Base-by-base conservation (phyloP, 176 grass and related monocot species). In the Metroxylon sagu region DNA sequence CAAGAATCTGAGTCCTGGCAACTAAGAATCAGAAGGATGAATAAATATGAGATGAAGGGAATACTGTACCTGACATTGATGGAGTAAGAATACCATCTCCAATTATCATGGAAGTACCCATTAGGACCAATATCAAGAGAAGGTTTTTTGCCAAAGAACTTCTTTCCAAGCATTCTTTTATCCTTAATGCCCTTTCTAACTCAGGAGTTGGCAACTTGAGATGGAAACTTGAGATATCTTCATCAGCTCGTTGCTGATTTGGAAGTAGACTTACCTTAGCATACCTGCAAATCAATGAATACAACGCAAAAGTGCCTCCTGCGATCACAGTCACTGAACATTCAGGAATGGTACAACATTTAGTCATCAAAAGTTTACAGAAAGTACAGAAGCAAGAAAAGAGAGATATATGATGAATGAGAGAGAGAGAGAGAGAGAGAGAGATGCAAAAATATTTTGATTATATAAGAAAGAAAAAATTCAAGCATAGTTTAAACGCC, bases 11-110 rank as follows among this genome's bases (percentile, higher is more conserved):
- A 5, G 52, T 68, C 4, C 25, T 72, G 29, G 18, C 26, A 63
- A 10, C 7, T 53, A 67, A 35, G 74, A 25, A 60, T 5, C 15
- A 19, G 53, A 7, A 29, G 19, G 16, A 16, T 4, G 2, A 7
- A 17, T 30, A 30, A 8, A 73, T 19, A 59, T 51, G 63, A 26
- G 58, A 78, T 56, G 52, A 74, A 69, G 53, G 70, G 14, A 14
- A 57, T 21, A 31, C 6, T 4, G 16, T 70, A 98, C 93, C 93
- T 80, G 87, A 98, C 93, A 98, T 92, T 26, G 93, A 83, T 50
- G 93, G 93, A 72, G 93, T 98, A 74, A 98, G 93, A 83, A 98
- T 98, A 29, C 93, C 84, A 57, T 98, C 93, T 53, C 93, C 93
- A 48, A 98, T 98, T 59, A 98, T 76, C 93, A 98, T 98, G 30